Evolutionary conservation across 805 yeast genomes (phyloP).

Genomic region (Kazachstania psychrophila): DNA sequence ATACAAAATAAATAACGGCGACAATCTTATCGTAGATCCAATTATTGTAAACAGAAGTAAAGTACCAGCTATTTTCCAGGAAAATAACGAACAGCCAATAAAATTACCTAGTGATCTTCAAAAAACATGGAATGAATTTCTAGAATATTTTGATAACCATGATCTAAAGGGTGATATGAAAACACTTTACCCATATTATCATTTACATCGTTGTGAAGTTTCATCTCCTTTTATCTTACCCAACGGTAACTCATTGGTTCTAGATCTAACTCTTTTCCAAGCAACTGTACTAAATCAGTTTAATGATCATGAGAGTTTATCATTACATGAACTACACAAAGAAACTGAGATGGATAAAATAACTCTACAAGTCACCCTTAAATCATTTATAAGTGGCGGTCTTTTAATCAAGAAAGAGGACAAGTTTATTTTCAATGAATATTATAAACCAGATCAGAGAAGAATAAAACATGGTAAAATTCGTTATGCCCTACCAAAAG

Average conservation of each 20-base stretch:
- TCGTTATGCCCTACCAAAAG: constrained; percentile 12
- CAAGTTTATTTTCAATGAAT: constrained; percentile 12
- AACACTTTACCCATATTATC: constrained; percentile 13
- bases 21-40: constrained; percentile 4
- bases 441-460: constrained; percentile 16
- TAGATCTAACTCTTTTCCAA: constrained; percentile 24
- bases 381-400: constrained; percentile 15
- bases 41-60: constrained; percentile 18
- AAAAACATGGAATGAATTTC: constrained; percentile 13
- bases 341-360: constrained; percentile 4
- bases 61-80: constrained; percentile 14
- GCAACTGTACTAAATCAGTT: constrained; percentile 20
- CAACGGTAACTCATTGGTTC: constrained; percentile 8
- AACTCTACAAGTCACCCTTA: constrained; percentile 9
- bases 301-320: constrained; percentile 12
- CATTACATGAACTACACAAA: constrained; percentile 7
- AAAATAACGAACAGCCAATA: constrained; percentile 3
- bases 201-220: constrained; percentile 27
- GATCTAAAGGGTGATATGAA: constrained; percentile 11
- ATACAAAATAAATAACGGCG: too few species aligned
- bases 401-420: constrained; percentile 8
- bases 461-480: constrained; percentile 18
- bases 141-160: constrained; percentile 3
- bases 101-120: constrained; percentile 15
- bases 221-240: constrained; percentile 13